These are phyloP conservation scores for Staphylotrichum tortipilum DNA, from an alignment of 495 filamentous ascomycete species.

Conservation along the genomic window DNA sequence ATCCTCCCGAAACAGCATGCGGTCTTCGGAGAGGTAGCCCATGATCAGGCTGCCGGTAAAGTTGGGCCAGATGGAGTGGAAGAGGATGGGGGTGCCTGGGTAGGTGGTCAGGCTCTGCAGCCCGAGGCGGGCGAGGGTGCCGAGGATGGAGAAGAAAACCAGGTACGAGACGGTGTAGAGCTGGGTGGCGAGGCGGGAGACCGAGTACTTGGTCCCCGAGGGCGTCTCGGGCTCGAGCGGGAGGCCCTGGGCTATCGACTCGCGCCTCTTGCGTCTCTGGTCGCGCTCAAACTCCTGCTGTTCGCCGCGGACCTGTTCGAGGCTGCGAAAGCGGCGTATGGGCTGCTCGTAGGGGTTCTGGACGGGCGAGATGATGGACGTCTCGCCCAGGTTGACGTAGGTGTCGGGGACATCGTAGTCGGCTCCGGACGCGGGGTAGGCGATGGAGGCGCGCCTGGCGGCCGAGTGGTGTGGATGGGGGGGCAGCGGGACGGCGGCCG, in stretches of 20 bases:
- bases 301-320: conserved; percentile 21
- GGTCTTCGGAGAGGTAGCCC: conserved; percentile 79
- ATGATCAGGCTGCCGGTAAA: conserved; percentile 75
- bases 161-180: conserved; percentile 75
- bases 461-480: neutral
- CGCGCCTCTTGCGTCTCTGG: neutral
- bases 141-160: conserved; percentile 76
- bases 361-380: conserved; percentile 35
- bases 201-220: neutral
- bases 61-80: conserved; percentile 81
- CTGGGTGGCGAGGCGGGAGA: conserved; percentile 55
- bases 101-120: conserved; percentile 76
- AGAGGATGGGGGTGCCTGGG: conserved; percentile 64
- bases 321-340: conserved; percentile 17
- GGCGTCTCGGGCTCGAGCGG: conserved; percentile 6
- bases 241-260: conserved; percentile 4
- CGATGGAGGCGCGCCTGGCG: conserved; percentile 3
- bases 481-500: neutral
- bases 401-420: conserved; percentile 39
- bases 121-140: conserved; percentile 77
- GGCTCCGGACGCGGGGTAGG: conserved; percentile 8
- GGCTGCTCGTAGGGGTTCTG: conserved; percentile 36
- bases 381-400: conserved; percentile 43
- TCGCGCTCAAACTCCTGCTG: conserved; percentile 18
- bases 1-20: conserved; percentile 55